These are phyloP conservation scores for Rhynchospora pubera DNA, from an alignment of 176 grass and related monocot species.

Conservation along the genomic window DNA sequence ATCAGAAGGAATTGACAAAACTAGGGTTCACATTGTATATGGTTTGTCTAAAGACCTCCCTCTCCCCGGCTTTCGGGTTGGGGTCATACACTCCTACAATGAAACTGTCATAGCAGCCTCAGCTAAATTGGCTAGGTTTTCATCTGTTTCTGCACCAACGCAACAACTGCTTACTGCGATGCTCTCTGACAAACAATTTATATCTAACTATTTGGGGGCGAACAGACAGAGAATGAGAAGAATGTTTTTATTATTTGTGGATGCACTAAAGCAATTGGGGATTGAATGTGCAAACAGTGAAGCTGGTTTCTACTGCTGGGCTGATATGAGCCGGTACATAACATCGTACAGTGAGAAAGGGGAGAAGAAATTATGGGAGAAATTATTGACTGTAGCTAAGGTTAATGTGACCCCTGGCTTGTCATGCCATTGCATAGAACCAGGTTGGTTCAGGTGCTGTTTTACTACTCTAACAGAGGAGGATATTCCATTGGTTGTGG, in stretches of 20 bases:
- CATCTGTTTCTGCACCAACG: constrained; percentile 64
- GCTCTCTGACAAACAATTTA: constrained; percentile 71
- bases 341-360: constrained; percentile 82
- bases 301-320: constrained; percentile 95
- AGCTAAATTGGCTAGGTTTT: constrained; percentile 80
- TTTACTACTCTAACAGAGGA: constrained; percentile 68
- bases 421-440: constrained; percentile 96
- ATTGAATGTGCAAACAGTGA: constrained; percentile 66
- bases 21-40: constrained; percentile 88
- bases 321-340: constrained; percentile 91
- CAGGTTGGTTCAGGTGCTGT: constrained; percentile 90
- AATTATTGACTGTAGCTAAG: constrained; percentile 69
- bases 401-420: constrained; percentile 79
- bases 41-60: constrained; percentile 79
- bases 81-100: constrained; percentile 80
- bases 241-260: constrained; percentile 45
- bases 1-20: constrained; percentile 61
- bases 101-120: constrained; percentile 58
- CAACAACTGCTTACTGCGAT: constrained; percentile 65
- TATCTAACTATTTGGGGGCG: constrained; percentile 48
- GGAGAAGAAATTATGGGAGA: constrained; percentile 72
- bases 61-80: constrained; percentile 74
- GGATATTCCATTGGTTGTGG: constrained; percentile 72
- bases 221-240: constrained; percentile 53
- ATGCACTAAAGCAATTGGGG: constrained; percentile 64